Evolutionary conservation across 371 early-diverging fungal species (phyloP).

Genomic region (Mortierella sp.): DNA sequence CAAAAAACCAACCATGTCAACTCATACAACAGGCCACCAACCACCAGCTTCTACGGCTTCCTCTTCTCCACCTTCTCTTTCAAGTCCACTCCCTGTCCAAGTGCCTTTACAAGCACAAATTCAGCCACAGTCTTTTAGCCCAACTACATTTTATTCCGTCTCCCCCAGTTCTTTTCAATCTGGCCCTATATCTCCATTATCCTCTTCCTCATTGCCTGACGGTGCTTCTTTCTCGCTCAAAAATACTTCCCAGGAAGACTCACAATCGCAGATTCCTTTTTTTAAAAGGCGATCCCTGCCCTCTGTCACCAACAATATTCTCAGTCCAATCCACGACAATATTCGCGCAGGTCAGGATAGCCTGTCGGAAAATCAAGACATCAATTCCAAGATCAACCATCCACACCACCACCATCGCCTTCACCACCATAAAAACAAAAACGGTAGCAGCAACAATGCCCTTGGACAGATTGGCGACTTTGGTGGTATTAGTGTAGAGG

Average conservation of each 20-base stretch:
- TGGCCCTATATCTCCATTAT: constrained; percentile 9
- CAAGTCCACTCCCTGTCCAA: constrained; percentile 16
- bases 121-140: constrained; percentile 8
- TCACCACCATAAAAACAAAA: constrained; percentile 2
- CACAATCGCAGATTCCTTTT: background rate
- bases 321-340: background rate
- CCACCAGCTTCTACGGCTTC: constrained; percentile 6
- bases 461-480: background rate
- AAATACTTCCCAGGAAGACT: background rate
- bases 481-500: background rate
- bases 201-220: constrained; percentile 12
- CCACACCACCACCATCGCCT: background rate
- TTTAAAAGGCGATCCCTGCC: constrained; percentile 18
- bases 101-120: constrained; percentile 11
- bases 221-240: background rate
- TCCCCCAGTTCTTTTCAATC: constrained; percentile 21
- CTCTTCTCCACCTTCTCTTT: constrained; percentile 8
- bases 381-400: constrained; percentile 21
- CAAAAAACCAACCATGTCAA: constrained; percentile 12
- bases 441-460: background rate
- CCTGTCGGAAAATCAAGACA: background rate
- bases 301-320: constrained; percentile 8
- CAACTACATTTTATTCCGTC: constrained; percentile 28
- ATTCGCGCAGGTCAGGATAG: constrained; percentile 10
- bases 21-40: constrained; percentile 16